Conservation (phyloP, 176 grass and related monocot species). For the Chrysopogon serrulatus region DNA sequence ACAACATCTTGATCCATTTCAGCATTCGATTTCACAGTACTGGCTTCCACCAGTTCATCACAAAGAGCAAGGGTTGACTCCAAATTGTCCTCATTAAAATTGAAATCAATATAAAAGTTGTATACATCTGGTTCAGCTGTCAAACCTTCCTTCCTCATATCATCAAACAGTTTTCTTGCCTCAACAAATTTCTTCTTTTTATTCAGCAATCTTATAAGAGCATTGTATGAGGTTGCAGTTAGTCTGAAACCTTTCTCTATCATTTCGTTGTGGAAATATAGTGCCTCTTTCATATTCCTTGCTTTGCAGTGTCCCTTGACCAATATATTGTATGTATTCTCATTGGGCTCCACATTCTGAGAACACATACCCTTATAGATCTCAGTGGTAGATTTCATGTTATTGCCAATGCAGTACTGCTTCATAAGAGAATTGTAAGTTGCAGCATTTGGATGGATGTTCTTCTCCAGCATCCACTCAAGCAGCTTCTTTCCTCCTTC, state of each 20-base stretch:
- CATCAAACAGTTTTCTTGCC: conserved; percentile 70
- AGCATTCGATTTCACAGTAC: conserved; percentile 26
- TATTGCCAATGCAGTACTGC: conserved; percentile 69
- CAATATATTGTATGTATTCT: conserved; percentile 95
- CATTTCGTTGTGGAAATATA: conserved; percentile 83
- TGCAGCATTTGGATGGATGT: conserved; percentile 48
- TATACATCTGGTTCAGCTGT: conserved; percentile 59
- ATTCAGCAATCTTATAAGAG: conserved; percentile 72
- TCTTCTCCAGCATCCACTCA: conserved; percentile 86
- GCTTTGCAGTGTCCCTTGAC: conserved; percentile 82
- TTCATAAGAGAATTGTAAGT: conserved; percentile 95
- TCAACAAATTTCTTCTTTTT: conserved; percentile 86
- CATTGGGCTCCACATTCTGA: conserved; percentile 47
- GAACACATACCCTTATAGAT: conserved; percentile 72
- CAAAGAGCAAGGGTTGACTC: conserved; percentile 68
- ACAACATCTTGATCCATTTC: conserved; percentile 8
- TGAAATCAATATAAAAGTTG: conserved; percentile 72
- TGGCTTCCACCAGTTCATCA: conserved; percentile 67
- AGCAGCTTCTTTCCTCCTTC: conserved; percentile 75
- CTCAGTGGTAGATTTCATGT: conserved; percentile 79
- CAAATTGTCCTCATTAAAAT: conserved; percentile 55
- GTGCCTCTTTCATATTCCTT: conserved; percentile 91
- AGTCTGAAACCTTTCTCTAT: conserved; percentile 66
- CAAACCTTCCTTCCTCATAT: conserved; percentile 74
- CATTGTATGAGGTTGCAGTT: conserved; percentile 59